Conservation (phyloP, 1,284 basidiomycete species). For the Microbotryum intermedium region DNA sequence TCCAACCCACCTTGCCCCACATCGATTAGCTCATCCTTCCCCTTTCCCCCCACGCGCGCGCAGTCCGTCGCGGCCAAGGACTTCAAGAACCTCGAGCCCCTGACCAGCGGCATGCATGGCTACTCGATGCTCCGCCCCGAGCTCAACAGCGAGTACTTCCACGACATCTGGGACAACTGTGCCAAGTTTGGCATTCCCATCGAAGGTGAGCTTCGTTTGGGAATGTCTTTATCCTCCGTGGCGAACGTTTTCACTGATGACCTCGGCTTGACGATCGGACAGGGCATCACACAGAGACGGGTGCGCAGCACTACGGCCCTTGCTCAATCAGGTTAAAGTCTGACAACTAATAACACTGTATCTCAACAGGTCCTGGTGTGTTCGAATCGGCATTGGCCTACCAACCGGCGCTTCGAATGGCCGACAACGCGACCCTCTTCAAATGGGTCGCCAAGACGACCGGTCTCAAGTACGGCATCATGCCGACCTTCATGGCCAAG, state of each 20-base stretch:
- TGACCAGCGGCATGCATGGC: slow-evolving; percentile 71
- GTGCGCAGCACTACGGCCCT: slow-evolving; percentile 35
- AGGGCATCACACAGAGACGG: slow-evolving; percentile 71
- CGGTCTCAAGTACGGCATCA: slow-evolving; percentile 76
- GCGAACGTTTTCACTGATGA: background rate
- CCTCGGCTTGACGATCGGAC: slow-evolving; percentile 2
- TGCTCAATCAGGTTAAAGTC: background rate
- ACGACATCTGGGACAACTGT: slow-evolving; percentile 73
- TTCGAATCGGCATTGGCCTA: slow-evolving; percentile 91
- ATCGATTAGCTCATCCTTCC: background rate
- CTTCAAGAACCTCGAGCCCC: slow-evolving; percentile 61
- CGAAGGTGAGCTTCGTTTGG: slow-evolving; percentile 57
- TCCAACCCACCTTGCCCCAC: background rate
- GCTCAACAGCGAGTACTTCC: slow-evolving; percentile 80
- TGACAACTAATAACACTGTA: too few species aligned
- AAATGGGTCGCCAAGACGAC: slow-evolving; percentile 82
- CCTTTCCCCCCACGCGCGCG: background rate
- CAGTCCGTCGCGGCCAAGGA: slow-evolving; percentile 65
- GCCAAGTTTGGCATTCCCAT: slow-evolving; percentile 66
- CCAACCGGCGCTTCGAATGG: slow-evolving; percentile 70
- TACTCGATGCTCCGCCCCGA: slow-evolving; percentile 17
- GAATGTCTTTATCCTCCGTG: background rate
- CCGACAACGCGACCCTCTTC: slow-evolving; percentile 88
- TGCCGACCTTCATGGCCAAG: slow-evolving; percentile 97
- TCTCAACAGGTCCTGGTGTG: slow-evolving; percentile 48